These are phyloP conservation scores for Neolentinus lepideus DNA, from an alignment of 1,284 basidiomycete species.

Conservation along the genomic window DNA sequence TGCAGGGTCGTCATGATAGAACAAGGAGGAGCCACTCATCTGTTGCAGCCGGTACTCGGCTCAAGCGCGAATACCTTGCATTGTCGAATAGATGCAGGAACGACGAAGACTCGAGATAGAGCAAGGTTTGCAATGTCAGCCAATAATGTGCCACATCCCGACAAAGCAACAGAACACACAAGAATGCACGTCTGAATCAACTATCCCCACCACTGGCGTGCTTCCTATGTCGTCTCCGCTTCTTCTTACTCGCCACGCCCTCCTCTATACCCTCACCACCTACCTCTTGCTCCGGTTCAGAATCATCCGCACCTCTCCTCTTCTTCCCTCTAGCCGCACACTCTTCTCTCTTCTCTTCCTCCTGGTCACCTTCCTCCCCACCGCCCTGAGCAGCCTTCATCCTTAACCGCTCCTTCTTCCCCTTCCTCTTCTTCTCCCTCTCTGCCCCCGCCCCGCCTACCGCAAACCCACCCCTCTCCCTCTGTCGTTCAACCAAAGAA, in stretches of 20 bases:
- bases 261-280: constrained; percentile 6
- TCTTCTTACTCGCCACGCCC: constrained; percentile 7
- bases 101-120: too few species aligned
- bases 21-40: too few species aligned
- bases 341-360: constrained; percentile 11
- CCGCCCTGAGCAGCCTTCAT: constrained; percentile 26
- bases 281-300: constrained; percentile 1
- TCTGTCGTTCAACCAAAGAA: constrained; percentile 33
- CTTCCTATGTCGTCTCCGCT: constrained; percentile 6
- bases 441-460: constrained; percentile 12
- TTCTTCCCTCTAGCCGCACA: constrained; percentile 5
- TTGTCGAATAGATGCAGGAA: too few species aligned
- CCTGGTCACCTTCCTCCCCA: constrained; percentile 17
- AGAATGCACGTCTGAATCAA: neutral
- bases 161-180: neutral
- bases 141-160: too few species aligned
- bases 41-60: too few species aligned
- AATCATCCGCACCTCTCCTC: too few species aligned
- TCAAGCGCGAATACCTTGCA: too few species aligned
- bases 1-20: too few species aligned
- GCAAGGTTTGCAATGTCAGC: too few species aligned
- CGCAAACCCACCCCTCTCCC: constrained; percentile 5
- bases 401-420: constrained; percentile 69
- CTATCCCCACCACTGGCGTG: neutral
- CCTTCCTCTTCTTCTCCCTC: constrained; percentile 56